Evolutionary conservation across 352 stramenopile genomes (phyloP).

Genomic region (Blastocystis sp.): DNA sequence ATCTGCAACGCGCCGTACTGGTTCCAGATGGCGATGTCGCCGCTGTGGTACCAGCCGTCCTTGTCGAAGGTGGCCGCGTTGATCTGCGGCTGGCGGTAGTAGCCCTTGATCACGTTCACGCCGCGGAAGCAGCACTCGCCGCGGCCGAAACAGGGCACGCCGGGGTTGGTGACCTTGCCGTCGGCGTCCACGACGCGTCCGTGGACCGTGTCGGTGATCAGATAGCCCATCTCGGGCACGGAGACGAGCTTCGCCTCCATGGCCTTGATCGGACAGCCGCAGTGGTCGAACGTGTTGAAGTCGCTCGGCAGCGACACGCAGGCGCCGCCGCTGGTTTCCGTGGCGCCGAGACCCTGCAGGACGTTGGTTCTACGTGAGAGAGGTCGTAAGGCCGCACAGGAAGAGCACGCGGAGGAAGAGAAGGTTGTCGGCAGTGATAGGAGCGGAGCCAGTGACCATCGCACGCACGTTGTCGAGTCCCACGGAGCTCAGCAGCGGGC

Average conservation of each 20-base stretch:
- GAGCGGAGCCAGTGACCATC: constrained; percentile 82
- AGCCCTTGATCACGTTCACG: constrained; percentile 73
- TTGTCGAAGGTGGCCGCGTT: constrained; percentile 74
- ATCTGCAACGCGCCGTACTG: constrained; percentile 61
- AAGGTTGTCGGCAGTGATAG: constrained; percentile 69
- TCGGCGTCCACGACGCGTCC: constrained; percentile 2
- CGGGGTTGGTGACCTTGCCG: constrained; percentile 59
- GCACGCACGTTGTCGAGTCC: constrained; percentile 77
- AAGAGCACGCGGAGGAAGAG: constrained; percentile 63
- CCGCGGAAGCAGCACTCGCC: constrained; percentile 71
- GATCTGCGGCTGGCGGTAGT: constrained; percentile 84
- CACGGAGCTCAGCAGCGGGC: constrained; percentile 78
- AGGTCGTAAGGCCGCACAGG: constrained; percentile 74
- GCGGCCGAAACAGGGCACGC: constrained; percentile 65
- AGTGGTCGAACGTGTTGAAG: constrained; percentile 75
- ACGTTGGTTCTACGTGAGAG: constrained; percentile 74
- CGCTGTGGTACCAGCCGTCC: constrained; percentile 66
- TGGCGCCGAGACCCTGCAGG: constrained; percentile 85
- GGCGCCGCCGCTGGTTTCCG: constrained; percentile 76
- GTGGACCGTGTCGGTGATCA: constrained; percentile 36
- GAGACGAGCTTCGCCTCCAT: constrained; percentile 63
- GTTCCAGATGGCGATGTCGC: constrained; percentile 70
- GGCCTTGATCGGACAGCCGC: constrained; percentile 73
- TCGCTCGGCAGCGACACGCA: constrained; percentile 59
- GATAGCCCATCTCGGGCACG: constrained; percentile 54